A percentile compares a stretch with the other conserved stretches of the same genome.
phyloP scores from a whole-genome alignment of 78 protist genomes.

The Anaeramoeba flamelloides region DNA sequence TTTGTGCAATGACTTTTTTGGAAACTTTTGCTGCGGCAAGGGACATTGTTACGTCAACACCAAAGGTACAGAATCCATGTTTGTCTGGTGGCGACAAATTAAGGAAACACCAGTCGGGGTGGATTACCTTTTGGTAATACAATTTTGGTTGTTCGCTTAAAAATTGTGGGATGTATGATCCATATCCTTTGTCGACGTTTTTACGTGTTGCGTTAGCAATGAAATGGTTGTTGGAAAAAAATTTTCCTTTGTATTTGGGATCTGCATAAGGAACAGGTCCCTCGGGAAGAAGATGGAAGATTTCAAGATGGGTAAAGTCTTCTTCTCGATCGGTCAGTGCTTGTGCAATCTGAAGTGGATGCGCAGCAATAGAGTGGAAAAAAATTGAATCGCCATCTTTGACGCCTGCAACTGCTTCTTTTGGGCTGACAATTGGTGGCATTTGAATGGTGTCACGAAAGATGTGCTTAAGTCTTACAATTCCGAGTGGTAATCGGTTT shows the following conservation, averaged over 20 bases:
- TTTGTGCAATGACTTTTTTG: constrained; percentile 8
- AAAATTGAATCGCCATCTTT: not conserved
- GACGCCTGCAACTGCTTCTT: no score
- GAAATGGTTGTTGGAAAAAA: not conserved
- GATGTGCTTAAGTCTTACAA: no score
- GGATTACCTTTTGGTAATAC: not conserved
- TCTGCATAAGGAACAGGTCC: constrained; percentile 10
- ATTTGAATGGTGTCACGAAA: no score
- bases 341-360: not conserved
- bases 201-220: not conserved
- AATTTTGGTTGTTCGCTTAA: constrained; percentile 15
- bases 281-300: constrained; percentile 10
- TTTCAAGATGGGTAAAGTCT: not conserved
- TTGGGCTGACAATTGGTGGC: no score
- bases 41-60: constrained; percentile 3
- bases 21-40: constrained; percentile 4
- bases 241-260: not conserved
- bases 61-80: constrained; percentile 27
- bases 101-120: constrained; percentile 4
- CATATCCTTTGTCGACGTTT: no score
- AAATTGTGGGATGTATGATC: constrained; percentile 10
- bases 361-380: constrained; percentile 5
- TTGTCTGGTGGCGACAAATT: constrained; percentile 22
- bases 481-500: no score
- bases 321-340: constrained; percentile 6